These are phyloP conservation scores for Populus hybrid DNA, from an alignment of 441 rosid genomes.

Conservation along the genomic window DNA sequence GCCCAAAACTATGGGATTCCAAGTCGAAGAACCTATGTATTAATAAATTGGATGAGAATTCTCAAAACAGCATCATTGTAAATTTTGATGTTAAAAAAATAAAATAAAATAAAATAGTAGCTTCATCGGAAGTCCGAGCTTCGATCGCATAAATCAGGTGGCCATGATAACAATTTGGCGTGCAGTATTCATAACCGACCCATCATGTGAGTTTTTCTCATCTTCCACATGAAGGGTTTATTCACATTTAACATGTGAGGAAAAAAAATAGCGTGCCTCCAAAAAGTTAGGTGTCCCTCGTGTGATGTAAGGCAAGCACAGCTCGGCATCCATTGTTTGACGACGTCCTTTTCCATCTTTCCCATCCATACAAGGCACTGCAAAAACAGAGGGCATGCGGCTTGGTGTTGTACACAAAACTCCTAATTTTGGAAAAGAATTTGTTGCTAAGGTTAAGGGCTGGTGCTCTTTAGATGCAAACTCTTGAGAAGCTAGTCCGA, in stretches of 20 bases:
- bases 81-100: no score
- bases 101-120: no score
- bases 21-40: no score
- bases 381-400: constrained; percentile 33
- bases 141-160: background rate
- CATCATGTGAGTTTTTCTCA: constrained; percentile 53
- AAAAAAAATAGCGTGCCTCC: constrained; percentile 29
- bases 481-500: background rate
- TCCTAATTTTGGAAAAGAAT: constrained; percentile 35
- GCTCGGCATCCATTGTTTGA: background rate
- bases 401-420: constrained; percentile 31
- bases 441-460: constrained; percentile 28
- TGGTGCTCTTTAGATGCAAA: constrained; percentile 27
- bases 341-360: constrained; percentile 24
- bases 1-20: no score
- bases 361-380: constrained; percentile 26
- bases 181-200: constrained; percentile 47
- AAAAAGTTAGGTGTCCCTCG: background rate
- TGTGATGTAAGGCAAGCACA: background rate
- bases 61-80: no score
- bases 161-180: background rate
- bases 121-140: no score
- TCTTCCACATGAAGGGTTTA: constrained; percentile 40
- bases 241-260: constrained; percentile 50
- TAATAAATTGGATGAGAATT: no score